phyloP scores from a whole-genome alignment of 352 stramenopile genomes.

The Phytophthora lateralis region DNA sequence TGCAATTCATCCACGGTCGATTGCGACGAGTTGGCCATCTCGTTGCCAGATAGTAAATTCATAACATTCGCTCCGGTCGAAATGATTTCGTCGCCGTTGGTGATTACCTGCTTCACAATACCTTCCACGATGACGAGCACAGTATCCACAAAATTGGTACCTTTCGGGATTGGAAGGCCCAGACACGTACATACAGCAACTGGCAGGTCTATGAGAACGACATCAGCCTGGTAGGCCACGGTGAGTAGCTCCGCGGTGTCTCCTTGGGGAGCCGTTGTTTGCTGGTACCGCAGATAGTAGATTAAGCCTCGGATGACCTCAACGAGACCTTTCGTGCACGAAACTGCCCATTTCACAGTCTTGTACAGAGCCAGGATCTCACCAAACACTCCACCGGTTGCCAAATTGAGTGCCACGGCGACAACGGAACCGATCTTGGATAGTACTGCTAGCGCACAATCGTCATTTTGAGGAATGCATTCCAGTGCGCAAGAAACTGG shows the following conservation, averaged over 20 bases:
- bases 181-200: constrained; percentile 23
- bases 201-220: constrained; percentile 29
- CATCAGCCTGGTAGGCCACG: constrained; percentile 25
- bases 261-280: constrained; percentile 20
- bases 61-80: constrained; percentile 28
- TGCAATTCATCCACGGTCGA: constrained; percentile 28
- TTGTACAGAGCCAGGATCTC: constrained; percentile 10
- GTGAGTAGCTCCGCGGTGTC: constrained; percentile 22
- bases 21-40: constrained; percentile 4
- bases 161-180: constrained; percentile 1
- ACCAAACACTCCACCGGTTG: constrained; percentile 21
- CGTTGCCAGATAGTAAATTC: constrained; percentile 24
- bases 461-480: constrained; percentile 19
- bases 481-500: constrained; percentile 31
- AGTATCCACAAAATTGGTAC: constrained; percentile 4
- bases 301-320: constrained; percentile 21
- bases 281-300: constrained; percentile 5
- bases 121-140: constrained; percentile 27
- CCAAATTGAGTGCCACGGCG: constrained; percentile 25
- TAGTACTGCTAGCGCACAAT: constrained; percentile 4
- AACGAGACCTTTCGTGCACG: constrained; percentile 14
- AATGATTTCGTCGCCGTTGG: constrained; percentile 31
- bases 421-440: constrained; percentile 25
- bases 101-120: constrained; percentile 34
- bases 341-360: constrained; percentile 12